These are phyloP conservation scores for Thyridium curvatum DNA, from an alignment of 2,329 filamentous ascomycete genomes.

Conservation along the genomic window DNA sequence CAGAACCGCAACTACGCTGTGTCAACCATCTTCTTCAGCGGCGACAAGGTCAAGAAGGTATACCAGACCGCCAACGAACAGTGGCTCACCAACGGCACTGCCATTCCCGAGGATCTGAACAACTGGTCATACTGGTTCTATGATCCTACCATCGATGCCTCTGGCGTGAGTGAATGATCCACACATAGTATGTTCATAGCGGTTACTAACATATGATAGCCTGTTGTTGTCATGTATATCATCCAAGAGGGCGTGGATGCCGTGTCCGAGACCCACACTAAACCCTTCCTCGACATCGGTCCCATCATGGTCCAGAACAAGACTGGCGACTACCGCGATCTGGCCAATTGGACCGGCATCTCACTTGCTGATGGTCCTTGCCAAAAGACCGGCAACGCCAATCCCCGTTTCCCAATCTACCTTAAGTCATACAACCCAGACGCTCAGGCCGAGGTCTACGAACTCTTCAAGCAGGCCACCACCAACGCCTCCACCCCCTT, in stretches of 20 bases:
- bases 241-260: slow-evolving; percentile 33
- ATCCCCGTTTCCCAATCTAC: slow-evolving; percentile 37
- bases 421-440: slow-evolving; percentile 27
- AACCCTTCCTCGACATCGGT: slow-evolving; percentile 34
- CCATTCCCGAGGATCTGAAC: slow-evolving; percentile 34
- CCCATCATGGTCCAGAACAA: slow-evolving; percentile 23
- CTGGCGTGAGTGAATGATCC: slow-evolving; percentile 19
- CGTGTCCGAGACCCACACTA: slow-evolving; percentile 31
- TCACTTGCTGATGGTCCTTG: slow-evolving; percentile 26
- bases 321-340: slow-evolving; percentile 36
- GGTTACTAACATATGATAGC: slow-evolving; percentile 14
- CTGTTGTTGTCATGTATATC: slow-evolving; percentile 32
- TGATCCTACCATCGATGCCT: slow-evolving; percentile 30
- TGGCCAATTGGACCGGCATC: slow-evolving; percentile 36
- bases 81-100: slow-evolving; percentile 29
- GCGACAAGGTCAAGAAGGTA: slow-evolving; percentile 36
- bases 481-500: slow-evolving; percentile 18
- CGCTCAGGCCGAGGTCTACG: slow-evolving; percentile 20
- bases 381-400: slow-evolving; percentile 30
- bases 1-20: slow-evolving; percentile 27
- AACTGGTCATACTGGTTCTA: slow-evolving; percentile 45
- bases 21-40: slow-evolving; percentile 32
- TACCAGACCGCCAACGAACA: slow-evolving; percentile 35
- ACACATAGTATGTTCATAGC: no score
- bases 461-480: slow-evolving; percentile 21